phyloP scores from a whole-genome alignment of 2,329 filamentous ascomycete species.

The Paracoccidioides brasiliensis region DNA sequence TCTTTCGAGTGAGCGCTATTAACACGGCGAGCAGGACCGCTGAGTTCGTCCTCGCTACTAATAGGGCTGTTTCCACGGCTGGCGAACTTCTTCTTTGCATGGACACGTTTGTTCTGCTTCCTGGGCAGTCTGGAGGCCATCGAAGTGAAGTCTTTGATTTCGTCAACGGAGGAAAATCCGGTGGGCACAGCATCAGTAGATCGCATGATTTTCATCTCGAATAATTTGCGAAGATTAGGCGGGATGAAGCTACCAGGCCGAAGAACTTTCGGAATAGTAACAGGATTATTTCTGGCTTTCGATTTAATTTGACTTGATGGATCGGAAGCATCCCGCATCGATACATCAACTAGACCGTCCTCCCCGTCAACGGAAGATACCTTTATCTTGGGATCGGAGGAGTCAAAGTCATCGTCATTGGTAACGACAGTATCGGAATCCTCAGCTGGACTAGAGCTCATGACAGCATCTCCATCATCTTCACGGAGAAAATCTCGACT shows the following conservation, averaged over 20 bases:
- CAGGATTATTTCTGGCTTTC: conserved; percentile 13
- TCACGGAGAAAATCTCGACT: conserved; percentile 52
- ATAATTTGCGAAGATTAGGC: conserved; percentile 54
- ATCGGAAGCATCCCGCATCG: conserved; percentile 55
- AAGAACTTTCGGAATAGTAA: conserved; percentile 31
- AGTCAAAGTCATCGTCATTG: conserved; percentile 48
- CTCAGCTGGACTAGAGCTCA: conserved; percentile 38
- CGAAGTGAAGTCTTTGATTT: conserved; percentile 45
- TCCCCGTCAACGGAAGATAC: conserved; percentile 75
- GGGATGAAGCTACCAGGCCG: conserved; percentile 46
- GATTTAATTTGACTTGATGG: conserved; percentile 17
- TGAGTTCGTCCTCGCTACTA: conserved; percentile 23
- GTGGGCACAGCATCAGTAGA: conserved; percentile 50
- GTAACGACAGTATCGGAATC: conserved; percentile 60
- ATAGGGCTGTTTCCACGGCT: conserved; percentile 15
- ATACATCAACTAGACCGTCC: conserved; percentile 81
- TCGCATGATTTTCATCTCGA: conserved; percentile 58
- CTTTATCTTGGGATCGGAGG: conserved; percentile 56
- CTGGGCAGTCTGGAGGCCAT: conserved; percentile 35
- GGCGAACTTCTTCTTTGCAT: conserved; percentile 8
- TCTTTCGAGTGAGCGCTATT: conserved; percentile 6
- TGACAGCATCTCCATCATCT: conserved; percentile 31
- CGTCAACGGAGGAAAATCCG: conserved; percentile 53
- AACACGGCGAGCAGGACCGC: conserved; percentile 11
- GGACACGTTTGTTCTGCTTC: conserved; percentile 12